These are phyloP conservation scores for Euphorbia schlechtendalii DNA, from an alignment of 441 rosid species.

Conservation along the genomic window DNA sequence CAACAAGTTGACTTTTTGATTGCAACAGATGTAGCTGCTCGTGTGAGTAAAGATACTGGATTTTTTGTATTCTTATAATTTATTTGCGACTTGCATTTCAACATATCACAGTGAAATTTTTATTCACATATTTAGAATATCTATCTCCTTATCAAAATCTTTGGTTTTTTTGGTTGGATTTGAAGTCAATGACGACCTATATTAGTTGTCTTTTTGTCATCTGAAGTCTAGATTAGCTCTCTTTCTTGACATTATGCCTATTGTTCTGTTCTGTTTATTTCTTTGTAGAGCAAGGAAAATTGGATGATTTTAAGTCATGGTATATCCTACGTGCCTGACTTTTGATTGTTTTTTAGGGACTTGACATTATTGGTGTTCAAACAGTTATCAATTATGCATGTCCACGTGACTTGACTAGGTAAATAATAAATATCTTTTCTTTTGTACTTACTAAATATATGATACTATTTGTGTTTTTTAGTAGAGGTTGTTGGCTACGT, in stretches of 20 bases:
- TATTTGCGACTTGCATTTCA: neutral
- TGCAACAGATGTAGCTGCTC: conserved; percentile 96
- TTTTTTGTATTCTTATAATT: neutral
- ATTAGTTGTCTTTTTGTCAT: neutral
- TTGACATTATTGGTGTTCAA: conserved; percentile 95
- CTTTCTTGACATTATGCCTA: neutral
- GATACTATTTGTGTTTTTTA: neutral
- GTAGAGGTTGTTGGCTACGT: neutral
- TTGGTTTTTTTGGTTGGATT: no score
- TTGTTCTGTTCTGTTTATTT: neutral
- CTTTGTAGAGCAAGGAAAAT: neutral
- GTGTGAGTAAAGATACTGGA: conserved; percentile 49
- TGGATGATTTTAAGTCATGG: conserved; percentile 1
- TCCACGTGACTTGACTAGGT: conserved; percentile 96
- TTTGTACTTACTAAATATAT: conserved; percentile 9
- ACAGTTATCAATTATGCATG: conserved; percentile 95
- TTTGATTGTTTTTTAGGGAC: conserved; percentile 50
- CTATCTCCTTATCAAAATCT: no score
- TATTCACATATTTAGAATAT: no score
- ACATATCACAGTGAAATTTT: neutral
- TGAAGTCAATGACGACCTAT: no score
- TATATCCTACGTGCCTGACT: conserved; percentile 8
- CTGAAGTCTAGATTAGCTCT: neutral
- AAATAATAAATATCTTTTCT: conserved; percentile 5
- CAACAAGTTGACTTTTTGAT: conserved; percentile 85